A percentile compares a stretch with the other conserved stretches of the same genome.
Conservation (phyloP, 768 basidiomycete species). For the Lepiota venenata region DNA sequence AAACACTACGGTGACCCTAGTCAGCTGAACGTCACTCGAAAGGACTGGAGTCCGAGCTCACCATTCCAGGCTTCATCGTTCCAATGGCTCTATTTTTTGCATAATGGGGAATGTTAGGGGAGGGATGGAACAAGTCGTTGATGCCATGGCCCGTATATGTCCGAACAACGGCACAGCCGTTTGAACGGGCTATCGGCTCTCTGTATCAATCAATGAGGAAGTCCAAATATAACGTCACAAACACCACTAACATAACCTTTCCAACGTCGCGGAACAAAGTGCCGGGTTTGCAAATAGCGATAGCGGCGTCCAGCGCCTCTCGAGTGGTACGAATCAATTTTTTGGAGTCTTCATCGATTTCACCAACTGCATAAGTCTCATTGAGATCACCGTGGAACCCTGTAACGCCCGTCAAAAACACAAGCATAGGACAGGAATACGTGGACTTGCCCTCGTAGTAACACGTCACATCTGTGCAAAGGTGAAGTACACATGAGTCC, state of each 20-base stretch:
- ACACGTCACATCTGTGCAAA: constrained; percentile 67
- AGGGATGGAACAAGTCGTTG: constrained; percentile 78
- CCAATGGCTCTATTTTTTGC: constrained; percentile 93
- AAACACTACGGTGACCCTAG: constrained; percentile 40
- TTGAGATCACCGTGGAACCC: constrained; percentile 94
- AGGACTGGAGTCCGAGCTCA: constrained; percentile 29
- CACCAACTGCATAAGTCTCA: constrained; percentile 88
- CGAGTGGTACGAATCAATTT: constrained; percentile 83
- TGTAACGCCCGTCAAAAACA: constrained; percentile 21
- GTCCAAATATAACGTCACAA: background rate
- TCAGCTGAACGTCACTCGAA: constrained; percentile 8
- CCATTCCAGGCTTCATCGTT: constrained; percentile 93
- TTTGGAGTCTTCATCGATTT: constrained; percentile 77
- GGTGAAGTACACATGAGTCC: background rate
- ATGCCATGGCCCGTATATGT: constrained; percentile 92
- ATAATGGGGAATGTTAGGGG: constrained; percentile 92
- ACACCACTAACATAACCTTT: constrained; percentile 69
- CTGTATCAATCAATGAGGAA: constrained; percentile 30
- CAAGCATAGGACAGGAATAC: background rate
- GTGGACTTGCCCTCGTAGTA: constrained; percentile 64
- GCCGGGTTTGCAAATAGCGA: constrained; percentile 92
- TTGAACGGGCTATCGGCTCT: constrained; percentile 80
- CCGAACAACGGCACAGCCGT: constrained; percentile 87
- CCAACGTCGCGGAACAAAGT: constrained; percentile 86
- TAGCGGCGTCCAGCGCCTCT: constrained; percentile 83